phyloP scores from a whole-genome alignment of 495 filamentous ascomycete genomes.

The Aspergillus homomorphus region DNA sequence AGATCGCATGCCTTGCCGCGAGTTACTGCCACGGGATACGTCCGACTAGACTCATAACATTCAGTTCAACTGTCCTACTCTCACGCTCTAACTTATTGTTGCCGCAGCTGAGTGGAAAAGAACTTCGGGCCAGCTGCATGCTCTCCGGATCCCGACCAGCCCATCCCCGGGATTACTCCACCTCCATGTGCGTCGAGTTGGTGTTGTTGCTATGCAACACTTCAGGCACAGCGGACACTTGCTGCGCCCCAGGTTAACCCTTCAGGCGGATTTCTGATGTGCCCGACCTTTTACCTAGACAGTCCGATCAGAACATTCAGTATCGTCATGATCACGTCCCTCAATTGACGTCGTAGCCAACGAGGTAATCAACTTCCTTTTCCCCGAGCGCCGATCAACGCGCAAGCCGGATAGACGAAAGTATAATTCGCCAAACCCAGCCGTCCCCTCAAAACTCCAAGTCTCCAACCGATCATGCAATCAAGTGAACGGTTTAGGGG shows the following conservation, averaged over 20 bases:
- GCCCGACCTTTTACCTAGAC: background rate
- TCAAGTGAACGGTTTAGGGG: constrained; percentile 8
- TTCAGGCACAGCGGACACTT: background rate
- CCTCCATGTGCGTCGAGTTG: background rate
- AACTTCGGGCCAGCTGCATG: background rate
- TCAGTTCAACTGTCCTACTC: no score
- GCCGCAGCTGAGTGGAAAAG: background rate
- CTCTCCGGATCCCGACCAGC: background rate
- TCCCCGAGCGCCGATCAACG: constrained; percentile 2
- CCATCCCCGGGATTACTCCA: background rate
- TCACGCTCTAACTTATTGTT: no score
- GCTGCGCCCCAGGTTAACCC: background rate
- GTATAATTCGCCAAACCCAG: background rate
- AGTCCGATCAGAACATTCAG: background rate
- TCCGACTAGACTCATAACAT: no score
- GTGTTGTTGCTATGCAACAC: background rate
- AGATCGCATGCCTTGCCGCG: background rate
- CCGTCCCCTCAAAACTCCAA: background rate
- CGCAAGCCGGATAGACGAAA: background rate
- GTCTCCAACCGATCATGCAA: background rate
- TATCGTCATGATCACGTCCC: background rate
- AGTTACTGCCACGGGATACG: background rate
- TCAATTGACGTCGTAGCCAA: background rate
- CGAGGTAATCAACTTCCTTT: background rate
- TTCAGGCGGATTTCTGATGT: background rate